Percentiles rank a stretch among this genome's conserved stretches.
Conservation (phyloP, 2,329 filamentous ascomycete genomes). For the Anisogramma anomala region DNA sequence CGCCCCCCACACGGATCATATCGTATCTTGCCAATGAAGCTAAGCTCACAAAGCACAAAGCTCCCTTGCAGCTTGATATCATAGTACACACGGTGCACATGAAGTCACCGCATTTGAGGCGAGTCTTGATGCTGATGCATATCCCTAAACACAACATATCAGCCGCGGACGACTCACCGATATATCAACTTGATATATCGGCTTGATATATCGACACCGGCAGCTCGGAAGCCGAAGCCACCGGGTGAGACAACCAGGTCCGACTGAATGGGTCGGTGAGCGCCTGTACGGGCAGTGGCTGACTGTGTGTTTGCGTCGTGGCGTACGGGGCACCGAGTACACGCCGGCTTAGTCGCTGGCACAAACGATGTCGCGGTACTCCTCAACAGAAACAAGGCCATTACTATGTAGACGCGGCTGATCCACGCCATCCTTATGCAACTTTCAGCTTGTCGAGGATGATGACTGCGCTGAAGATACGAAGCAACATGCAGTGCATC, state of each 20-base stretch:
- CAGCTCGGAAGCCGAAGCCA: not conserved
- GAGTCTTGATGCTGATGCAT: too few relatives aligned
- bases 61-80: too few relatives aligned
- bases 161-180: too few relatives aligned
- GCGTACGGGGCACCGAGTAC: not conserved
- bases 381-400: not conserved
- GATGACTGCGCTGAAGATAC: not conserved
- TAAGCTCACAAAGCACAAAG: too few relatives aligned
- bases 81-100: too few relatives aligned
- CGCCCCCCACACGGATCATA: too few relatives aligned
- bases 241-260: not conserved
- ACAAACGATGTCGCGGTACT: not conserved
- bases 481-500: not conserved
- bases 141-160: too few relatives aligned
- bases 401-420: conserved; percentile 1
- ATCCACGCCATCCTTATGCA: conserved; percentile 11
- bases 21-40: too few relatives aligned
- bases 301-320: too few relatives aligned
- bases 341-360: conserved; percentile 9
- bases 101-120: too few relatives aligned
- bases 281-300: not conserved
- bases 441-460: conserved; percentile 15
- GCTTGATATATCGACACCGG: not conserved
- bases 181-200: too few relatives aligned
- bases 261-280: conserved; percentile 1